These are phyloP conservation scores for Borovskyia barvae DNA, from an alignment of 208 protist species.

Conservation along the genomic window DNA sequence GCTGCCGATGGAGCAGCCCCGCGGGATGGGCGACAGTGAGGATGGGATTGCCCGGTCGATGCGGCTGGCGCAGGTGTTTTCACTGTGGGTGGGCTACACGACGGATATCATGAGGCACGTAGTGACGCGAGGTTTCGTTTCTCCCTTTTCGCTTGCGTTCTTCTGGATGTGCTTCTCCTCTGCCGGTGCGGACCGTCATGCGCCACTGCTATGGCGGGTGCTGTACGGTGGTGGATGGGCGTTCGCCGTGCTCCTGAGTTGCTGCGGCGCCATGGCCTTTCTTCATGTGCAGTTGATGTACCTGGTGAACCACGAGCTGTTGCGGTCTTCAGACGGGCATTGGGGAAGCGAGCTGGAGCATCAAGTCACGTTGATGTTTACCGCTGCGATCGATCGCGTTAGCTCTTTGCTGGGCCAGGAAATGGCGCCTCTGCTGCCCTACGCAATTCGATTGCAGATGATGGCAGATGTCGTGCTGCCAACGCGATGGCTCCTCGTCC, in stretches of 20 bases:
- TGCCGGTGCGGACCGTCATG: conserved; percentile 42
- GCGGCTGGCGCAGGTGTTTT: conserved; percentile 20
- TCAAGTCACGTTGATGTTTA: conserved; percentile 23
- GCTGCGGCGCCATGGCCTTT: conserved; percentile 44
- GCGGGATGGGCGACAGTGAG: conserved; percentile 1
- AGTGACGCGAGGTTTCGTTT: conserved; percentile 43
- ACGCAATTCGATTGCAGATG: conserved; percentile 4
- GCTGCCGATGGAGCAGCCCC: conserved; percentile 27
- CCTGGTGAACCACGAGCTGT: conserved; percentile 47
- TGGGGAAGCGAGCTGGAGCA: conserved; percentile 68
- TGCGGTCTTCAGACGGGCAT: conserved; percentile 34
- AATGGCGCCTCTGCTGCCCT: conserved; percentile 1
- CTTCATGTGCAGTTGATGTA: conserved; percentile 50
- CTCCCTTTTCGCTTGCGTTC: conserved; percentile 41
- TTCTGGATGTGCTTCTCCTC: conserved; percentile 58
- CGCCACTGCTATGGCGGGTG: conserved; percentile 37
- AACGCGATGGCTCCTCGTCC: conserved; percentile 17
- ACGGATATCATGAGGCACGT: conserved; percentile 42
- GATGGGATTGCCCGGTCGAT: not conserved
- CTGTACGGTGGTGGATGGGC: conserved; percentile 60
- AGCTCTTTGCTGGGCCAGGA: conserved; percentile 27
- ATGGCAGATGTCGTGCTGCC: conserved; percentile 20
- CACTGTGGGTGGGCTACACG: conserved; percentile 35
- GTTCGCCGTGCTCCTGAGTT: conserved; percentile 38
- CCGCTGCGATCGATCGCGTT: conserved; percentile 19